A percentile compares a stretch with the other conserved stretches of the same genome.
phyloP scores from a whole-genome alignment of 163 green algal genomes.

The Chlamydomonas reinhardtii region DNA sequence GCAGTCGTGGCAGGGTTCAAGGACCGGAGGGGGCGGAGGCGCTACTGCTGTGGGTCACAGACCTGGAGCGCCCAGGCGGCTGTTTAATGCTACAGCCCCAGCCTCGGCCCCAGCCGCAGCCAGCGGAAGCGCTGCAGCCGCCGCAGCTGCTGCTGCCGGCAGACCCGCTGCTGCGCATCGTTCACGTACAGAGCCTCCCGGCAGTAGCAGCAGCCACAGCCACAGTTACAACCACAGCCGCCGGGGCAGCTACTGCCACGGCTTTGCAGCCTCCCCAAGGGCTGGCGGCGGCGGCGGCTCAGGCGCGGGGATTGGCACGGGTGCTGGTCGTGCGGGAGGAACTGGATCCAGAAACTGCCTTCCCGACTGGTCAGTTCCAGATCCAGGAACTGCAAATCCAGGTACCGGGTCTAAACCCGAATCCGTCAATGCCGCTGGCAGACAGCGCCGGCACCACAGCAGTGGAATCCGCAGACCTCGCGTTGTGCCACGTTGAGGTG shows the following conservation, averaged over 20 bases:
- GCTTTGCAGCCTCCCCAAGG: too few relatives aligned
- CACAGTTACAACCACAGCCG: too few relatives aligned
- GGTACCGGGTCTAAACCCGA: too few relatives aligned
- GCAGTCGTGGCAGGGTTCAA: neutral
- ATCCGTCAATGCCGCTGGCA: too few relatives aligned
- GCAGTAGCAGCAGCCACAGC: too few relatives aligned
- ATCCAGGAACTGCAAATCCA: too few relatives aligned
- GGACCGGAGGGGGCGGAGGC: neutral
- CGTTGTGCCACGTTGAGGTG: too few relatives aligned
- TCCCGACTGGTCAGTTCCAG: too few relatives aligned
- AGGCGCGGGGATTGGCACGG: neutral
- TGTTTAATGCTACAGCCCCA: conserved; percentile 12
- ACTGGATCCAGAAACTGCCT: neutral
- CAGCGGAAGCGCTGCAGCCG: neutral
- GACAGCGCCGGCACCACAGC: too few relatives aligned
- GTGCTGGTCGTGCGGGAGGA: neutral
- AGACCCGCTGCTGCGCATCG: neutral
- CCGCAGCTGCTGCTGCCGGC: neutral
- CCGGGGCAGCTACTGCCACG: too few relatives aligned
- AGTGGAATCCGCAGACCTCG: too few relatives aligned
- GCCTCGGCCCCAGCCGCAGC: neutral
- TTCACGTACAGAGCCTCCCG: neutral
- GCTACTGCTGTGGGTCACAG: conserved; percentile 17
- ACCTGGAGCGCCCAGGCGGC: conserved; percentile 15
- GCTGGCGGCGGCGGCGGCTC: too few relatives aligned